Conservation (phyloP, 345 rosid genomes). For the Geranium rotundifolium region DNA sequence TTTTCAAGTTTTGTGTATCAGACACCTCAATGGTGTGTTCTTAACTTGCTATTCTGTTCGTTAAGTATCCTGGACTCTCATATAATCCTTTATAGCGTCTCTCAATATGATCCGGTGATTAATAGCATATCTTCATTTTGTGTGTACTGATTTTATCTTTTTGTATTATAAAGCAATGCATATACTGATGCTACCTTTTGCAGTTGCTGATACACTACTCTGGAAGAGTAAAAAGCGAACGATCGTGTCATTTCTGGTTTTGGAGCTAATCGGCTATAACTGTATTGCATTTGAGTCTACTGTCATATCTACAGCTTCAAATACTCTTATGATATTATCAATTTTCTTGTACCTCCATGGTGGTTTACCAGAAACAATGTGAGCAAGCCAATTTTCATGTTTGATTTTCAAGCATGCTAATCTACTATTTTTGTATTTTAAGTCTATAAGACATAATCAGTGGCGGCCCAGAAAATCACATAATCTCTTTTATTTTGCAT, state of each 20-base stretch:
- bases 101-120: neutral
- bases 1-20: too few relatives aligned
- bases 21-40: too few relatives aligned
- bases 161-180: constrained; percentile 6
- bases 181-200: constrained; percentile 15
- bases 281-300: constrained; percentile 54
- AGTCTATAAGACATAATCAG: neutral
- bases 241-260: constrained; percentile 32
- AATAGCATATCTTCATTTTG: neutral
- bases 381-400: constrained; percentile 15
- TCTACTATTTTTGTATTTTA: neutral
- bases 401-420: constrained; percentile 6
- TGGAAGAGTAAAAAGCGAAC: constrained; percentile 77
- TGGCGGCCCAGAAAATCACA: too few relatives aligned
- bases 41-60: too few relatives aligned
- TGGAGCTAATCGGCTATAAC: constrained; percentile 55
- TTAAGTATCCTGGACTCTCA: neutral
- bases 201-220: constrained; percentile 84
- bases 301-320: constrained; percentile 47
- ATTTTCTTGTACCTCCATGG: constrained; percentile 74
- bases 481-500: too few relatives aligned
- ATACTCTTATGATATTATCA: constrained; percentile 44
- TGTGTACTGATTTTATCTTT: neutral
- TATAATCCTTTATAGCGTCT: neutral
- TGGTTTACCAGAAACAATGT: constrained; percentile 70